Evolutionary conservation across 805 yeast species (phyloP), one percentile per base, ranked within the genome.

Genomic region (Saturnispora saitoi): DNA sequence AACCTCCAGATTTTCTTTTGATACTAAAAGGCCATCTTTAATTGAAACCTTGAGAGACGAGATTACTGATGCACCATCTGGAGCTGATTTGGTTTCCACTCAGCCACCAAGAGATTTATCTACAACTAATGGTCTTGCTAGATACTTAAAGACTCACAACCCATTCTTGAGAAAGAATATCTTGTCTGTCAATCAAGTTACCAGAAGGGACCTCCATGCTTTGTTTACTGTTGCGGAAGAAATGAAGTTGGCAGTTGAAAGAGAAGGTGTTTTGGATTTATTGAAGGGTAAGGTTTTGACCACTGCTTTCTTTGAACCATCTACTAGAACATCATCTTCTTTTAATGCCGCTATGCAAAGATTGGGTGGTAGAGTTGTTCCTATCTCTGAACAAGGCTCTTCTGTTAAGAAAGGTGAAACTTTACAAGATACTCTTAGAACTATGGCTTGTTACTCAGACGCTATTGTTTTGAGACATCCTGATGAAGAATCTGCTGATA

Each of bases 271-370:
- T 48, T 73, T 93, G 63, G 96, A 91, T 67, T 69, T 93, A 53
- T 78, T 93, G 71, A 79, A 83, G 67, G 96, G 98, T 51, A 82
- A 95, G 61, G 81, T 93, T 48, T 75, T 93, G 61, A 87, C 96
- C 43, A 95, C 98, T 10, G 83, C 93, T 74, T 93, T 93, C 75
- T 93, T 89, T 68, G 99, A 93, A 73, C 99, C 99, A 58, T 88
- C 96, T 5, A 95, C 99, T 36, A 80, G 99, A 71, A 93, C 99
- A 31, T 80, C 95, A 17, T 81, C 97, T 20, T 93, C 98, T 1
- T 95, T 95, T 66, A 96, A 93, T 67, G 96, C 96, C 59, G 99
- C 99, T 52, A 93, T 93, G 99, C 98, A 93, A 75, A 86, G 99
- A 72, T 76, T 93, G 60, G 99, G 99, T 67, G 99, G 99, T 64